Percentiles rank a stretch among this genome's conserved stretches.
These are phyloP conservation scores for Phtheirospermum japonicum DNA, from an alignment of 257 asterid species.

Conservation along the genomic window DNA sequence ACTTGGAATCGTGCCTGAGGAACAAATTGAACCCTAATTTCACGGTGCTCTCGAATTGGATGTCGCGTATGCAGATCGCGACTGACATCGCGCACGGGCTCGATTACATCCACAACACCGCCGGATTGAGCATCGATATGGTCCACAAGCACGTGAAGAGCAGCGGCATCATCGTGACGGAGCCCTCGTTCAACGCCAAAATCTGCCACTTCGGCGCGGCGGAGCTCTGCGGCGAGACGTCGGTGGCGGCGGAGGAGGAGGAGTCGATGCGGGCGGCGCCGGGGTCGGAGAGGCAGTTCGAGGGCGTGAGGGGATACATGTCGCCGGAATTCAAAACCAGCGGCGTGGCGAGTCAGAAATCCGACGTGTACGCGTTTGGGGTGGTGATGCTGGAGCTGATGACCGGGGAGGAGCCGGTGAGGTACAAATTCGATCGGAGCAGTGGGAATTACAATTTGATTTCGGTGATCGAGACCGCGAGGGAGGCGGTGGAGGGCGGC, in stretches of 20 bases:
- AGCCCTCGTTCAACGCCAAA: slow-evolving; percentile 72
- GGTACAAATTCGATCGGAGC: slow-evolving; percentile 47
- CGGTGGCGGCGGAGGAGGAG: slow-evolving; percentile 19
- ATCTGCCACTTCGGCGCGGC: slow-evolving; percentile 98
- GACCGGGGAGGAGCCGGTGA: slow-evolving; percentile 79
- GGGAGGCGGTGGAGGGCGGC: slow-evolving; percentile 48
- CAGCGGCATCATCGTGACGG: slow-evolving; percentile 76
- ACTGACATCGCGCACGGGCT: slow-evolving; percentile 84
- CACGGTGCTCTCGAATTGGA: slow-evolving; percentile 84
- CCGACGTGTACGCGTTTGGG: slow-evolving; percentile 92
- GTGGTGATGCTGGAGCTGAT: slow-evolving; percentile 75
- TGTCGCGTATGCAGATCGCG: slow-evolving; percentile 85
- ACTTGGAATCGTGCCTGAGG: slow-evolving; percentile 63
- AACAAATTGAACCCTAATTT: slow-evolving; percentile 58
- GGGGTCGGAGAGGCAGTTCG: slow-evolving; percentile 43
- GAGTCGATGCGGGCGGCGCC: slow-evolving; percentile 5
- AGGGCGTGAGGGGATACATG: slow-evolving; percentile 89
- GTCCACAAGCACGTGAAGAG: slow-evolving; percentile 91
- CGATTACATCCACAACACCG: slow-evolving; percentile 78
- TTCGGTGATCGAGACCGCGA: slow-evolving; percentile 59
- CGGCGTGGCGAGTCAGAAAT: slow-evolving; percentile 80
- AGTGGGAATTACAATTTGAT: slow-evolving; percentile 41
- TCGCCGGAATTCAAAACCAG: slow-evolving; percentile 78
- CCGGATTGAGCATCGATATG: slow-evolving; percentile 63
- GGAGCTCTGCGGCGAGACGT: slow-evolving; percentile 86